Percentiles rank a stretch among this genome's conserved stretches.
phyloP scores from a whole-genome alignment of 2,329 filamentous ascomycete genomes.

The Apiospora rasikravindrae region DNA sequence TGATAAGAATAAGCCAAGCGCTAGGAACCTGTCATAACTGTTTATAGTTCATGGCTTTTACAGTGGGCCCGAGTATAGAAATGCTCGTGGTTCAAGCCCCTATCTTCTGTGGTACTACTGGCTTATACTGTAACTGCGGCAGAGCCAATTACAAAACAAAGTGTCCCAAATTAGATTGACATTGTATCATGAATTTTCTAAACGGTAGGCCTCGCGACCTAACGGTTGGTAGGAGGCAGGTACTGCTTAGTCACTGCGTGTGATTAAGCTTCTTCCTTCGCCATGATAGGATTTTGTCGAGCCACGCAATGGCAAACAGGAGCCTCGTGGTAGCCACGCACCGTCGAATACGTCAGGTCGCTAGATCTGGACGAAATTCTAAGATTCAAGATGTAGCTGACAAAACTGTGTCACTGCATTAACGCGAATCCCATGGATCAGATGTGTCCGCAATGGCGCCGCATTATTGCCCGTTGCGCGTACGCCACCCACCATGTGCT shows the following conservation, averaged over 20 bases:
- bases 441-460: not conserved
- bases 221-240: too few species aligned
- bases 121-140: not conserved
- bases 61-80: constrained; percentile 3
- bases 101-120: not conserved
- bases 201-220: not conserved
- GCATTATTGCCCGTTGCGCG: not conserved
- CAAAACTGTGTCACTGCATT: not conserved
- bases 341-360: not conserved
- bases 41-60: not conserved
- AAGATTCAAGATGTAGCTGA: not conserved
- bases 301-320: not conserved
- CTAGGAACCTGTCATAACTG: not conserved
- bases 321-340: not conserved
- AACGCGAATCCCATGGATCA: not conserved
- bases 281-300: not conserved
- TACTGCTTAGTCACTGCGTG: not conserved
- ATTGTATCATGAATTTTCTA: not conserved
- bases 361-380: not conserved
- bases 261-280: not conserved
- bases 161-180: too few species aligned
- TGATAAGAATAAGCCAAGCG: not conserved
- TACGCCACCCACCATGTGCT: not conserved
- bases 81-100: not conserved
- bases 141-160: not conserved